phyloP scores from a whole-genome alignment of 2,329 filamentous ascomycete species.

The Colletotrichum endophyticum region DNA sequence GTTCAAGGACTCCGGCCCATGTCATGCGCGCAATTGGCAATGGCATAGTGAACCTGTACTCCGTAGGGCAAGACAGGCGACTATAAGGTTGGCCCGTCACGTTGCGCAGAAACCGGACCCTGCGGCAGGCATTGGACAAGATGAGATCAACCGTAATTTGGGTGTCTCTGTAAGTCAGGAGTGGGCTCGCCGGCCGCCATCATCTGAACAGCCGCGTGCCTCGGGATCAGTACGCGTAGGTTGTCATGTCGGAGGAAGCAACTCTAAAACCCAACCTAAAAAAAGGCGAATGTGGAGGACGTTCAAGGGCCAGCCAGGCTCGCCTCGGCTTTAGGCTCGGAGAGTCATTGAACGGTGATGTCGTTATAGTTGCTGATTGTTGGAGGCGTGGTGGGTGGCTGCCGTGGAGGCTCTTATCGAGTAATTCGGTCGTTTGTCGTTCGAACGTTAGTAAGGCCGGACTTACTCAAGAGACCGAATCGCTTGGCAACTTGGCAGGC shows the following conservation, averaged over 20 bases:
- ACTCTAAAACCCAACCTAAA: constrained; percentile 2
- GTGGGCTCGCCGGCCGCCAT: background rate
- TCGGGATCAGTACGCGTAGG: background rate
- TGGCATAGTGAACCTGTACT: background rate
- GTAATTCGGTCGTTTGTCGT: background rate
- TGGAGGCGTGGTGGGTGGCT: background rate
- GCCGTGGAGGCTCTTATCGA: background rate
- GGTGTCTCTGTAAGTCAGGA: background rate
- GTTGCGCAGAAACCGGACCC: background rate
- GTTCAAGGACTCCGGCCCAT: background rate
- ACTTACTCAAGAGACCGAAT: background rate
- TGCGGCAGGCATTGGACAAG: background rate
- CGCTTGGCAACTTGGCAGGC: background rate
- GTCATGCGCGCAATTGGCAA: background rate
- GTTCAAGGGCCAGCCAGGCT: background rate
- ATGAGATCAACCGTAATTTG: constrained; percentile 9
- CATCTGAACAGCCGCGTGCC: constrained; percentile 12
- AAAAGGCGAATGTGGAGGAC: background rate
- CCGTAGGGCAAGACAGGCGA: background rate
- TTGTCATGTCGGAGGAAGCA: constrained; percentile 14
- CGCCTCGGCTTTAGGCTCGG: background rate
- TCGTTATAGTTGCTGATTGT: background rate
- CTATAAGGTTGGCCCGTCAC: background rate
- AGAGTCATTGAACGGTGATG: background rate
- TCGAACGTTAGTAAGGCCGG: background rate